phyloP scores from a whole-genome alignment of 2,329 filamentous ascomycete species.

The Ceratocystis colombiana region DNA sequence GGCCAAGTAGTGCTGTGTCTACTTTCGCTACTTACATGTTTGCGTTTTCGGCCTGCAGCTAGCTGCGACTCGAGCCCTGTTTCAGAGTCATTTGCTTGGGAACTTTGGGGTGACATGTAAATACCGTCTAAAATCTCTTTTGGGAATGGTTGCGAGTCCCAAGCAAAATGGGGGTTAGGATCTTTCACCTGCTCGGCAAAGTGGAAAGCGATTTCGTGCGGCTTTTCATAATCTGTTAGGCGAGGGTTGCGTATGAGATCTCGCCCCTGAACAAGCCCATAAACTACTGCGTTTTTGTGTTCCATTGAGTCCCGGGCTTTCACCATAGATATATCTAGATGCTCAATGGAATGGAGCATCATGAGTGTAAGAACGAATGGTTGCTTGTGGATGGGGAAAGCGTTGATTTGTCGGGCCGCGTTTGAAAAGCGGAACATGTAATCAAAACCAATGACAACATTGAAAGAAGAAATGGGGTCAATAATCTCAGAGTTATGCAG shows the following conservation, averaged over 20 bases:
- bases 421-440: conserved; percentile 38
- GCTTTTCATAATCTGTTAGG: conserved; percentile 33
- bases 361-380: conserved; percentile 43
- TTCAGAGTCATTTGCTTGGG: conserved; percentile 13
- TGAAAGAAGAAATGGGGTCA: conserved; percentile 36
- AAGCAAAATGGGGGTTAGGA: conserved; percentile 36
- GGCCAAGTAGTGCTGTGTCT: background rate
- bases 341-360: conserved; percentile 45
- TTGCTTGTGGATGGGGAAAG: conserved; percentile 29
- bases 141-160: conserved; percentile 41
- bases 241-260: conserved; percentile 37
- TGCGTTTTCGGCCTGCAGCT: conserved; percentile 36
- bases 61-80: conserved; percentile 11
- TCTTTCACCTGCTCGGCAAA: conserved; percentile 41
- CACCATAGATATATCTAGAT: conserved; percentile 42
- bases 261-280: conserved; percentile 33
- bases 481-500: conserved; percentile 35
- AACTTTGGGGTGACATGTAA: conserved; percentile 33
- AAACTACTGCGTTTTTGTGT: conserved; percentile 39
- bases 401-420: conserved; percentile 28
- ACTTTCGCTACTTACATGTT: conserved; percentile 35
- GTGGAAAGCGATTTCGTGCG: conserved; percentile 39
- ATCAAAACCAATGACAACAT: conserved; percentile 47
- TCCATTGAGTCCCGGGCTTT: conserved; percentile 35
- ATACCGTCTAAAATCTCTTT: conserved; percentile 42